These are phyloP conservation scores for Pistacia vera DNA, from an alignment of 345 rosid genomes.

Conservation along the genomic window DNA sequence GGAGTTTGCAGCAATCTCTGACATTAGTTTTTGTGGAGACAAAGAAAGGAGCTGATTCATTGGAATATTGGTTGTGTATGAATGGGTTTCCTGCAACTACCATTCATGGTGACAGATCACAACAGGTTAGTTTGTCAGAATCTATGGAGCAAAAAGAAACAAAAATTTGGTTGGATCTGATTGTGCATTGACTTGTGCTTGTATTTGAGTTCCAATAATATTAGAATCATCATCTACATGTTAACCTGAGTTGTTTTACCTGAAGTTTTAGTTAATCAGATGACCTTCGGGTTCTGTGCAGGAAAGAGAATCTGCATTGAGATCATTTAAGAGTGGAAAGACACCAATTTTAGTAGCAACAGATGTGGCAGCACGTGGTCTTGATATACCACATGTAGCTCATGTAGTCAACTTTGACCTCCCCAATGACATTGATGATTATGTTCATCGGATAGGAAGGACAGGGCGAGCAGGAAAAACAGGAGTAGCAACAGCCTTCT, in stretches of 20 bases:
- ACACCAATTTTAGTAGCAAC: conserved; percentile 62
- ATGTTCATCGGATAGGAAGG: conserved; percentile 60
- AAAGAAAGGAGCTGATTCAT: conserved; percentile 90
- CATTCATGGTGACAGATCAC: conserved; percentile 96
- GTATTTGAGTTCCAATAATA: background rate
- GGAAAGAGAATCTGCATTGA: conserved; percentile 65
- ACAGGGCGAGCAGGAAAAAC: conserved; percentile 64
- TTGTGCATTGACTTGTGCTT: conserved; percentile 2
- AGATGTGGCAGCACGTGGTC: conserved; percentile 67
- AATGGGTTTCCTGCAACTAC: conserved; percentile 95
- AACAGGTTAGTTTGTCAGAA: conserved; percentile 52
- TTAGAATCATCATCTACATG: background rate
- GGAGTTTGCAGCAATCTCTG: conserved; percentile 78
- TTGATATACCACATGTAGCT: conserved; percentile 61
- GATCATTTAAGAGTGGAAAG: conserved; percentile 57
- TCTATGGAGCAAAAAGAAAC: background rate
- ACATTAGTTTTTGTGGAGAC: conserved; percentile 99
- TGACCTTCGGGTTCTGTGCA: conserved; percentile 17
- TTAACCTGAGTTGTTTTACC: background rate
- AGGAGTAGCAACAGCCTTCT: conserved; percentile 64
- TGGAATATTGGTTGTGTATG: conserved; percentile 82
- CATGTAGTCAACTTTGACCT: conserved; percentile 68
- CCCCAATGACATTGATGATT: conserved; percentile 67
- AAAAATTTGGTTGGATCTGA: background rate
- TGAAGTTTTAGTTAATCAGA: background rate